These are phyloP conservation scores for Sambucus nigra DNA, from an alignment of 129 eudicot genomes.

Conservation along the genomic window DNA sequence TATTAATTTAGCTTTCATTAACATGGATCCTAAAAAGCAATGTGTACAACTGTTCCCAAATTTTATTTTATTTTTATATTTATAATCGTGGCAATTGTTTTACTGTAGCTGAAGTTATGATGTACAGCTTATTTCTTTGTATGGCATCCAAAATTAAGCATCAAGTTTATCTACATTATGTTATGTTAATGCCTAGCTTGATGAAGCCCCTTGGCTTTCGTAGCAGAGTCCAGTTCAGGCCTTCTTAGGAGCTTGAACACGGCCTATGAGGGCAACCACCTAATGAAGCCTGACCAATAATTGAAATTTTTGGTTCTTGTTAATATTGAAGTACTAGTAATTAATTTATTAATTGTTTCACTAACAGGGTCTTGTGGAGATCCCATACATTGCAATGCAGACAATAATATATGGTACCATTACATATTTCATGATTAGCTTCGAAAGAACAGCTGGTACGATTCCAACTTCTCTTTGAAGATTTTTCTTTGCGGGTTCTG, in stretches of 20 bases:
- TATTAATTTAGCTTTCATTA: not conserved
- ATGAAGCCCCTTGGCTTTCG: not conserved
- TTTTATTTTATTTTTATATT: too few relatives aligned
- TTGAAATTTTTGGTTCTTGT: not conserved
- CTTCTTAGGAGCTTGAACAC: not conserved
- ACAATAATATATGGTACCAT: constrained; percentile 54
- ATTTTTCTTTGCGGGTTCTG: not conserved
- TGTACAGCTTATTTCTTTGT: not conserved
- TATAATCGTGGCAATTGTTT: too few relatives aligned
- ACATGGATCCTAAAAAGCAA: too few relatives aligned
- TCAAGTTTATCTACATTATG: not conserved
- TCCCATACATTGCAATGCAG: constrained; percentile 60
- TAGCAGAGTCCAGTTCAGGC: not conserved
- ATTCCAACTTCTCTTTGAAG: not conserved
- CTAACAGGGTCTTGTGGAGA: constrained; percentile 73
- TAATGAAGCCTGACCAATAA: not conserved
- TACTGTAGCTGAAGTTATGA: not conserved
- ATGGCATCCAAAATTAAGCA: not conserved
- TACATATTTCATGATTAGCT: constrained; percentile 75
- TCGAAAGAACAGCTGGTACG: constrained; percentile 57
- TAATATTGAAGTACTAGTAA: not conserved
- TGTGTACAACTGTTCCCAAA: too few relatives aligned
- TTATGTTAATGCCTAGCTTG: not conserved
- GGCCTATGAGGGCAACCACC: too few relatives aligned
- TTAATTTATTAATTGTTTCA: not conserved